Evolutionary conservation across 1,284 basidiomycete species (phyloP).

Genomic region (Trichosporon coremiiforme): DNA sequence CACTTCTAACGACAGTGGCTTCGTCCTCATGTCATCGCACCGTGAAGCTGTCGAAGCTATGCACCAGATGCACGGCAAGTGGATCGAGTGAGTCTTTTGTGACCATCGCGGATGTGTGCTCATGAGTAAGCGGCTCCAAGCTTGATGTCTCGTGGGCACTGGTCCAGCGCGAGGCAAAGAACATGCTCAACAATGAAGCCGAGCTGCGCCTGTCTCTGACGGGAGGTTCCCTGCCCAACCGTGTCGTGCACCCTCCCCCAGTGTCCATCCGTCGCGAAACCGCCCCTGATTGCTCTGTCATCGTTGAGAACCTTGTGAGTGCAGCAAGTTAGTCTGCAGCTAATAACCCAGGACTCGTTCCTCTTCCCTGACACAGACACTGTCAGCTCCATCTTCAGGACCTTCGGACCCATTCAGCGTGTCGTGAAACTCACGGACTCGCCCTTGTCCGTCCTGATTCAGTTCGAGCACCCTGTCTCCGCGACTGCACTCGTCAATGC

Average conservation of each 20-base stretch:
- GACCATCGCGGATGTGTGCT: conserved; percentile 20
- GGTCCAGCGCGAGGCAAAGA: conserved; percentile 47
- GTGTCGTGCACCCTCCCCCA: conserved; percentile 49
- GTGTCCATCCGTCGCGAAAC: conserved; percentile 35
- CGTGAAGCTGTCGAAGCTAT: conserved; percentile 44
- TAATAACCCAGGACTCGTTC: conserved; percentile 35
- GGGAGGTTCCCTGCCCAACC: conserved; percentile 39
- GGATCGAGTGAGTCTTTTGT: conserved; percentile 41
- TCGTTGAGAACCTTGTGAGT: conserved; percentile 50
- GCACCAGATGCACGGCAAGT: conserved; percentile 44
- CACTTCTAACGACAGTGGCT: conserved; percentile 38
- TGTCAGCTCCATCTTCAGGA: conserved; percentile 42
- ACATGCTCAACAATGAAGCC: conserved; percentile 34
- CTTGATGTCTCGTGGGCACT: conserved; percentile 54
- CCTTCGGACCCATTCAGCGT: conserved; percentile 44
- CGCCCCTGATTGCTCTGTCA: conserved; percentile 36
- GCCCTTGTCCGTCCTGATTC: conserved; percentile 39
- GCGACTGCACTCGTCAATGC: conserved; percentile 40
- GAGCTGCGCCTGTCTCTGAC: conserved; percentile 27
- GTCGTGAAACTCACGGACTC: conserved; percentile 37
- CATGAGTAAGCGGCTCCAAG: conserved; percentile 41
- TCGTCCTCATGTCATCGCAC: conserved; percentile 50
- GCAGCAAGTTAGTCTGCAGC: background rate
- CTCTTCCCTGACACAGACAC: conserved; percentile 42
- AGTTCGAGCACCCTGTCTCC: conserved; percentile 44